These are phyloP conservation scores for Cinnamomum micranthum DNA, from an alignment of 164 flowering plant genomes.

Conservation along the genomic window DNA sequence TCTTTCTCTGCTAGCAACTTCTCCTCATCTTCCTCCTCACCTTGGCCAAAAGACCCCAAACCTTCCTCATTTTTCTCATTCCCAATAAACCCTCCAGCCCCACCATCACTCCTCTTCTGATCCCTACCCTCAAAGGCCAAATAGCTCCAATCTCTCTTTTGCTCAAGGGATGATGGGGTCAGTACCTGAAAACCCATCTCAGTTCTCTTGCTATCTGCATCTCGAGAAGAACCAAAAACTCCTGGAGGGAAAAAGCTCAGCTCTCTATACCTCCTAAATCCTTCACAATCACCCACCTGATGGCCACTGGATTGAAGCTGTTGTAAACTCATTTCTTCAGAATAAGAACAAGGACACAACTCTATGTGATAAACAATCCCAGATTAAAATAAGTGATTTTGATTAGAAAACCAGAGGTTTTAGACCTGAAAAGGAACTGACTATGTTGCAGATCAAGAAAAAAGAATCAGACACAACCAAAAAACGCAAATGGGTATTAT, in stretches of 20 bases:
- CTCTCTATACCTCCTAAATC: conserved; percentile 4
- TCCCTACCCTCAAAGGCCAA: conserved; percentile 8
- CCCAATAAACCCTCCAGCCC: conserved; percentile 2
- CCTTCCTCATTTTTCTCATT: conserved; percentile 7
- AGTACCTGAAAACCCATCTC: conserved; percentile 9
- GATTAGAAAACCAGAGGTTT: not conserved
- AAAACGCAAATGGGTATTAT: not conserved
- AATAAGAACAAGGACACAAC: not conserved
- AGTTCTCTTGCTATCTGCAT: not conserved
- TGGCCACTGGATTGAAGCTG: conserved; percentile 6
- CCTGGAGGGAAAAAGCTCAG: conserved; percentile 9
- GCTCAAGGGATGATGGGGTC: not conserved
- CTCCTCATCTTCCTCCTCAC: conserved; percentile 3
- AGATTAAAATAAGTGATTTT: not conserved
- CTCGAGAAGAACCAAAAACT: not conserved
- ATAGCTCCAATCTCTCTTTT: conserved; percentile 12
- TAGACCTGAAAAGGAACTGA: not conserved
- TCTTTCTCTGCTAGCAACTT: conserved; percentile 1
- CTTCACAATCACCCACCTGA: conserved; percentile 13
- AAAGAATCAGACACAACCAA: not conserved
- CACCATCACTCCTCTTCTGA: conserved; percentile 7
- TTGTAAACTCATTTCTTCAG: conserved; percentile 11
- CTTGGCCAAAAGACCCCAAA: conserved; percentile 1
- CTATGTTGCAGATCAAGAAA: not conserved
- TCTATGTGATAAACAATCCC: not conserved